A percentile compares a stretch with the other conserved stretches of the same genome.
These are phyloP conservation scores for Leishmania gerbilli DNA, from an alignment of 208 protist genomes.

Conservation along the genomic window DNA sequence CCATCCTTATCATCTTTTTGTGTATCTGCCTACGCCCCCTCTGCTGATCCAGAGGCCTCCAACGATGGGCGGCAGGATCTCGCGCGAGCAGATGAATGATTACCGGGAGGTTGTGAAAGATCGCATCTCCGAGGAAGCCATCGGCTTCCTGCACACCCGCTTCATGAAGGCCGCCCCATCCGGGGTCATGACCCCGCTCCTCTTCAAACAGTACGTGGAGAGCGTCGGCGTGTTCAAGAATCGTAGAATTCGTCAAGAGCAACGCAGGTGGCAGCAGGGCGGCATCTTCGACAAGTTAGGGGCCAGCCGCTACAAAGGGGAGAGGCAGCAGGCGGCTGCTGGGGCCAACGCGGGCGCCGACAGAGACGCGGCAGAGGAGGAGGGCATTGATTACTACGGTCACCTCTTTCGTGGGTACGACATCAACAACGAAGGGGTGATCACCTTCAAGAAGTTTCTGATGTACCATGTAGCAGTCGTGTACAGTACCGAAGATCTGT, in stretches of 20 bases:
- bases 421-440: conserved; percentile 82
- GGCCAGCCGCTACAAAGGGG: background rate
- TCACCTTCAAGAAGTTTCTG: conserved; percentile 91
- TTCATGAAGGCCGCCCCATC: conserved; percentile 77
- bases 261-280: conserved; percentile 17
- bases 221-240: conserved; percentile 82
- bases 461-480: conserved; percentile 88
- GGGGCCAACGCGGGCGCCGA: background rate
- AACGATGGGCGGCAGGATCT: conserved; percentile 74
- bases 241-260: conserved; percentile 38
- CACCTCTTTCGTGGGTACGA: conserved; percentile 91
- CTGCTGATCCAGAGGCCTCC: background rate
- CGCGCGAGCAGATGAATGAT: conserved; percentile 77
- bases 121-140: conserved; percentile 81
- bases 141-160: conserved; percentile 75
- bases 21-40: background rate
- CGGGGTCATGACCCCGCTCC: conserved; percentile 74
- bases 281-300: conserved; percentile 9
- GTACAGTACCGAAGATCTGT: conserved; percentile 90
- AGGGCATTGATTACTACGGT: conserved; percentile 59
- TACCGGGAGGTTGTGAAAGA: conserved; percentile 85
- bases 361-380: conserved; percentile 11
- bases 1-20: background rate
- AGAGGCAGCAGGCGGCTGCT: background rate
- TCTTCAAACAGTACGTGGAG: conserved; percentile 88